Percentiles rank a stretch among this genome's conserved stretches.
Evolutionary conservation across 1,139 yeast genomes (phyloP).

Genomic region (Sugiyamaella grinbergsii): DNA sequence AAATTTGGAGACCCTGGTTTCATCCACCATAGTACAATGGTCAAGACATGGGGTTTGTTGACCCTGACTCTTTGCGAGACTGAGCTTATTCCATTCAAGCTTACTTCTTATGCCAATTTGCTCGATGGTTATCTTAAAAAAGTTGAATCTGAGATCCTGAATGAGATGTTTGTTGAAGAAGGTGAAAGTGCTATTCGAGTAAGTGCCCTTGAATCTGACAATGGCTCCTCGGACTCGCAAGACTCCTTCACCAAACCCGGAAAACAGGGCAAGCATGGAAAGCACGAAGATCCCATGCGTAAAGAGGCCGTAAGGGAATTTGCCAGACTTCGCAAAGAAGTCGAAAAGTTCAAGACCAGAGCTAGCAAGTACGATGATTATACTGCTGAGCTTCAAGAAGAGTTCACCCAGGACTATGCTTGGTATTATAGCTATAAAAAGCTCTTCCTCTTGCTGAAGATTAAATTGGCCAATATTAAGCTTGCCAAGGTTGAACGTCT

Average conservation of each 20-base stretch:
- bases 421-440: conserved; percentile 41
- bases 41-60: conserved; percentile 54
- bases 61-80: conserved; percentile 52
- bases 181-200: conserved; percentile 2
- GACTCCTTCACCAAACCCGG: conserved; percentile 1
- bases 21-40: conserved; percentile 54
- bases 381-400: conserved; percentile 35
- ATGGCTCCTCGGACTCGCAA: not conserved
- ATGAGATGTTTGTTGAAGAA: conserved; percentile 3
- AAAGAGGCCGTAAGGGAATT: conserved; percentile 24
- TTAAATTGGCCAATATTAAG: conserved; percentile 43
- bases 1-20: conserved; percentile 61
- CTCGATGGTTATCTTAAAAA: conserved; percentile 43
- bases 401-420: conserved; percentile 37
- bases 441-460: conserved; percentile 35
- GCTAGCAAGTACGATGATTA: conserved; percentile 39
- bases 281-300: not conserved
- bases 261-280: not conserved
- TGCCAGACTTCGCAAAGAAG: conserved; percentile 33
- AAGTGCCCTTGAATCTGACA: not conserved
- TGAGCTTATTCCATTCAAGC: conserved; percentile 48
- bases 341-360: conserved; percentile 31
- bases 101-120: conserved; percentile 48
- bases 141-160: conserved; percentile 24
- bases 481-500: conserved; percentile 54